Evolutionary conservation across 768 basidiomycete genomes (phyloP).

Genomic region (Collybiopsis confluens): DNA sequence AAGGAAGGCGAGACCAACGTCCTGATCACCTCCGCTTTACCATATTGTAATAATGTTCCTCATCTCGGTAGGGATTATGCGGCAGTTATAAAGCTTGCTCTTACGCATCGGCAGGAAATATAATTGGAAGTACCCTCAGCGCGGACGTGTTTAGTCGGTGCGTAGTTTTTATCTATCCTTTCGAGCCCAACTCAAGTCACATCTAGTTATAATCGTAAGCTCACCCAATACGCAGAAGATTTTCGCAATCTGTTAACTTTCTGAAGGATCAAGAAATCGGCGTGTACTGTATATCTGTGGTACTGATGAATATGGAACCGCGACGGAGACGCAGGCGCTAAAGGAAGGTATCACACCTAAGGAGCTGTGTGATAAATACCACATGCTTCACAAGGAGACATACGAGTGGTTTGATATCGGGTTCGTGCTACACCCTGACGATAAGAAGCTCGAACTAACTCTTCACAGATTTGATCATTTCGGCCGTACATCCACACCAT

Average conservation of each 20-base stretch:
- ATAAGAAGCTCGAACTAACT: not conserved
- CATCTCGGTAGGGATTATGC: conserved; percentile 67
- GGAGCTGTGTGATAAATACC: conserved; percentile 88
- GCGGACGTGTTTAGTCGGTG: conserved; percentile 96
- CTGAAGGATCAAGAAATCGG: conserved; percentile 79
- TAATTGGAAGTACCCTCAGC: conserved; percentile 93
- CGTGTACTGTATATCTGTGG: conserved; percentile 94
- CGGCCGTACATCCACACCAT: conserved; percentile 86
- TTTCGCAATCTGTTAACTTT: too few species aligned
- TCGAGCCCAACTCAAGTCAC: not conserved
- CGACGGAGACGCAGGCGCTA: conserved; percentile 94
- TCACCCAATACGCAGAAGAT: not conserved
- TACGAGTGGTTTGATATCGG: conserved; percentile 98
- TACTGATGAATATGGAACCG: conserved; percentile 99
- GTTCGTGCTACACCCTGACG: conserved; percentile 32
- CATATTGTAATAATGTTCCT: conserved; percentile 96
- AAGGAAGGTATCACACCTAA: conserved; percentile 79
- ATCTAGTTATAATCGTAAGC: conserved; percentile 58
- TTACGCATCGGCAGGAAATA: conserved; percentile 52
- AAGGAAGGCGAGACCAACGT: conserved; percentile 84
- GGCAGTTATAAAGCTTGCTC: conserved; percentile 6
- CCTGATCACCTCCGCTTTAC: conserved; percentile 91
- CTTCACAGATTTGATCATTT: conserved; percentile 84
- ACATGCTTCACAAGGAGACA: conserved; percentile 82
- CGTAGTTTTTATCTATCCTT: conserved; percentile 24